Percentiles rank a stretch among this genome's conserved stretches.
Evolutionary conservation across 306 rosid genomes (phyloP).

Genomic region (Benincasa hispida): DNA sequence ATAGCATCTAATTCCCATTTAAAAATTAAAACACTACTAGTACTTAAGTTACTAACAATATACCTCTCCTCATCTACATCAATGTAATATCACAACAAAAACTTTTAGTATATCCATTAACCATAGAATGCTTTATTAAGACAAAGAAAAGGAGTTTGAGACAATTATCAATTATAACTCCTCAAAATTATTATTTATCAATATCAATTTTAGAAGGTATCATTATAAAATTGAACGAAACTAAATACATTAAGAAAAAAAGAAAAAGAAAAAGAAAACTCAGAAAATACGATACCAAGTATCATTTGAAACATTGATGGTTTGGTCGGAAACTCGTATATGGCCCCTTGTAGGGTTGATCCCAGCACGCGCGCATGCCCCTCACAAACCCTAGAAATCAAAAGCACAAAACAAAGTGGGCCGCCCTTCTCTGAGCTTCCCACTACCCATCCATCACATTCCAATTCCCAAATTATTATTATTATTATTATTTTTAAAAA

Average conservation of each 20-base stretch:
- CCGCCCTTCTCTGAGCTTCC: neutral
- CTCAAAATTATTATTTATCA: too few relatives aligned
- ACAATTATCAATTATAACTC: neutral
- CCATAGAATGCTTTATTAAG: neutral
- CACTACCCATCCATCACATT: constrained; percentile 1
- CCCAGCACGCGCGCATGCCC: constrained; percentile 5
- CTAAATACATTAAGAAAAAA: too few relatives aligned
- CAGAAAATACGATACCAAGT: too few relatives aligned
- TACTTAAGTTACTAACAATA: neutral
- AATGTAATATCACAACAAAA: neutral
- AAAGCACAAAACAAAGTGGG: neutral
- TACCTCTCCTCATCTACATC: neutral
- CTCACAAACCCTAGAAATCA: neutral
- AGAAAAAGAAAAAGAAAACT: too few relatives aligned
- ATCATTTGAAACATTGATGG: too few relatives aligned
- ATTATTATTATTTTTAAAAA: too few relatives aligned
- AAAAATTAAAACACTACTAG: neutral
- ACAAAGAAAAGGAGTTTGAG: neutral
- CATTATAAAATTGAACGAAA: too few relatives aligned
- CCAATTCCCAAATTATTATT: neutral
- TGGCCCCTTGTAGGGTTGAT: neutral
- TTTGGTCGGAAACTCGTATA: too few relatives aligned
- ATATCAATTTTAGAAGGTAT: too few relatives aligned
- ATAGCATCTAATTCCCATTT: neutral
- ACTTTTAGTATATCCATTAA: neutral